These are phyloP conservation scores for Peronospora farinosa DNA, from an alignment of 352 stramenopile genomes.

Conservation along the genomic window DNA sequence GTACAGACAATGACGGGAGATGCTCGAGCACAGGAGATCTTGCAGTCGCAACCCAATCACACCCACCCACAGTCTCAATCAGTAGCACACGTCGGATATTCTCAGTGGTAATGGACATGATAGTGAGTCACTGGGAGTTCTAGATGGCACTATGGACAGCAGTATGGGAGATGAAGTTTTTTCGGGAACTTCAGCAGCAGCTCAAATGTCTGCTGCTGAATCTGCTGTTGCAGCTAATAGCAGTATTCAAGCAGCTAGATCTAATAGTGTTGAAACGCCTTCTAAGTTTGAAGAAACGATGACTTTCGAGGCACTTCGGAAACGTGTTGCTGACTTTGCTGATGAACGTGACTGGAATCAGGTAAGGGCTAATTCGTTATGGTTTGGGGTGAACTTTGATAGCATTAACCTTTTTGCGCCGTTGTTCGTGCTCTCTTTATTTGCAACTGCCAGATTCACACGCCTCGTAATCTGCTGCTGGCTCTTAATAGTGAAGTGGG, in stretches of 20 bases:
- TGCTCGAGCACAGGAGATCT: slow-evolving; percentile 23
- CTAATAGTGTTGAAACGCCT: slow-evolving; percentile 7
- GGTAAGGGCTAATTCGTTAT: slow-evolving; percentile 37
- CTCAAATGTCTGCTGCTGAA: slow-evolving; percentile 22
- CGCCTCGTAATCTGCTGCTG: slow-evolving; percentile 90
- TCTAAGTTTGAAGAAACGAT: slow-evolving; percentile 50
- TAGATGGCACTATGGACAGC: slow-evolving; percentile 50
- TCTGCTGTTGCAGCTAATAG: slow-evolving; percentile 17
- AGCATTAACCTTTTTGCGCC: slow-evolving; percentile 1
- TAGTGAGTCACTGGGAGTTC: slow-evolving; percentile 32
- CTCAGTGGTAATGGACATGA: slow-evolving; percentile 40
- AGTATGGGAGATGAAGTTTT: slow-evolving; percentile 45
- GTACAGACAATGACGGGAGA: slow-evolving; percentile 25
- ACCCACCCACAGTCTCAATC: slow-evolving; percentile 24
- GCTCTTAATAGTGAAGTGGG: slow-evolving; percentile 93
- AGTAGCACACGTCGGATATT: slow-evolving; percentile 34
- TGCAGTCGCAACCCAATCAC: slow-evolving; percentile 26
- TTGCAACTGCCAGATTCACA: slow-evolving; percentile 45
- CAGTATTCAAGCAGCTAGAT: slow-evolving; percentile 6
- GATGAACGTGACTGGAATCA: slow-evolving; percentile 61
- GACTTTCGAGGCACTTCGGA: slow-evolving; percentile 53
- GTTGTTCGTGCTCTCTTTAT: slow-evolving; percentile 1
- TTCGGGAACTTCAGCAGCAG: slow-evolving; percentile 20
- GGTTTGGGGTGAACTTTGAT: background rate
- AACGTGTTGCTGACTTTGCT: slow-evolving; percentile 47